These are phyloP conservation scores for Eimeria sp. DNA, from an alignment of 169 alveolate species.

Conservation along the genomic window DNA sequence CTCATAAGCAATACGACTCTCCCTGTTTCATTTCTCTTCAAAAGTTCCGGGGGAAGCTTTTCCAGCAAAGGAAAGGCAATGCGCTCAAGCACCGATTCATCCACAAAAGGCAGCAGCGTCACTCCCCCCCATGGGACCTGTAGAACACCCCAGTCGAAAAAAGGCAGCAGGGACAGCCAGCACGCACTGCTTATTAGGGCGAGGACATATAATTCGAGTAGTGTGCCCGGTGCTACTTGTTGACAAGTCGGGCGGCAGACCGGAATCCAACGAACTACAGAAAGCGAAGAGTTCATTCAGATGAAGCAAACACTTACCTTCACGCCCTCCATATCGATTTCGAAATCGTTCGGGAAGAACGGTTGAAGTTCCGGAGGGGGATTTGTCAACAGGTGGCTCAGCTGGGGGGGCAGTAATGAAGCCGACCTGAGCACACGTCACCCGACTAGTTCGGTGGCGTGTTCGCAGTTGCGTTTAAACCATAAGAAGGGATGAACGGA, in stretches of 20 bases:
- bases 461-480: not conserved
- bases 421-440: constrained; percentile 58
- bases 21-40: constrained; percentile 65
- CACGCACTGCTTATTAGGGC: not conserved
- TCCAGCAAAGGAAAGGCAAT: constrained; percentile 12
- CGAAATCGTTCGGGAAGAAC: constrained; percentile 83
- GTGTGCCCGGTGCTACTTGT: not conserved
- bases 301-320: constrained; percentile 49
- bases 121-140: constrained; percentile 91
- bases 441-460: not conserved
- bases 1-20: constrained; percentile 58
- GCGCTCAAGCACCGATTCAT: constrained; percentile 79
- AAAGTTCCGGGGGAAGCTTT: constrained; percentile 49
- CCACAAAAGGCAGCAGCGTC: constrained; percentile 89
- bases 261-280: not conserved
- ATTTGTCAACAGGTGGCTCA: constrained; percentile 19
- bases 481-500: not conserved
- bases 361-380: constrained; percentile 78
- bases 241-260: not conserved
- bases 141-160: not conserved
- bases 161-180: not conserved
- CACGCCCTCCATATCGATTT: constrained; percentile 90
- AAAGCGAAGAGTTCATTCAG: not conserved
- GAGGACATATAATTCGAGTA: not conserved
- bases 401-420: constrained; percentile 49